These are phyloP conservation scores for Fomitopsis serialis DNA, from an alignment of 768 basidiomycete genomes.

Conservation along the genomic window DNA sequence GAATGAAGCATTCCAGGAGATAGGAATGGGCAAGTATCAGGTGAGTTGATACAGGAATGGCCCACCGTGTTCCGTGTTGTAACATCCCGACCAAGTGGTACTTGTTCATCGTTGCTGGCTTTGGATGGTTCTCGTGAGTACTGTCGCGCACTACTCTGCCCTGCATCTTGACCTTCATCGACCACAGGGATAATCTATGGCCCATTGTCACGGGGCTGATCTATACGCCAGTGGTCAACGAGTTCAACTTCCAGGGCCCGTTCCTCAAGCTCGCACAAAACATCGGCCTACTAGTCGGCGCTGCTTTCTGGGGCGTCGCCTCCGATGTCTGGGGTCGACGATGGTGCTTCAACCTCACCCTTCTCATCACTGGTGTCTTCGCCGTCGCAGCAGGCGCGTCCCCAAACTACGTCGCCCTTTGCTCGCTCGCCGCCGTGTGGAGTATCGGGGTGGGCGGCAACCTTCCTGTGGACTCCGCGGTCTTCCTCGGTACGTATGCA, in stretches of 20 bases:
- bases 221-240: constrained; percentile 54
- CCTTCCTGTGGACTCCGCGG: constrained; percentile 68
- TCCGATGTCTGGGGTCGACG: constrained; percentile 71
- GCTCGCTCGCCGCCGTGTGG: constrained; percentile 49
- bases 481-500: constrained; percentile 55
- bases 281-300: constrained; percentile 65
- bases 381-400: constrained; percentile 59
- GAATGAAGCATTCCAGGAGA: constrained; percentile 43
- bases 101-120: constrained; percentile 61
- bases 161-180: background rate
- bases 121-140: constrained; percentile 76
- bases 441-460: constrained; percentile 72
- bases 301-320: constrained; percentile 62
- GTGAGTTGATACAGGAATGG: constrained; percentile 18
- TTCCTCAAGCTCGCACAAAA: constrained; percentile 68
- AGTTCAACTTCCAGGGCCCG: constrained; percentile 58
- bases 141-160: background rate
- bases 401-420: constrained; percentile 44
- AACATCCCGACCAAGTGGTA: constrained; percentile 37
- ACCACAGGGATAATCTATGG: constrained; percentile 63
- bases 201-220: constrained; percentile 66
- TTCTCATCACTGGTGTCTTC: constrained; percentile 63
- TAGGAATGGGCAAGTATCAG: constrained; percentile 56
- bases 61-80: background rate
- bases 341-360: constrained; percentile 65